Evolutionary conservation across 441 rosid genomes (phyloP).

Genomic region (Populus trichocarpa): DNA sequence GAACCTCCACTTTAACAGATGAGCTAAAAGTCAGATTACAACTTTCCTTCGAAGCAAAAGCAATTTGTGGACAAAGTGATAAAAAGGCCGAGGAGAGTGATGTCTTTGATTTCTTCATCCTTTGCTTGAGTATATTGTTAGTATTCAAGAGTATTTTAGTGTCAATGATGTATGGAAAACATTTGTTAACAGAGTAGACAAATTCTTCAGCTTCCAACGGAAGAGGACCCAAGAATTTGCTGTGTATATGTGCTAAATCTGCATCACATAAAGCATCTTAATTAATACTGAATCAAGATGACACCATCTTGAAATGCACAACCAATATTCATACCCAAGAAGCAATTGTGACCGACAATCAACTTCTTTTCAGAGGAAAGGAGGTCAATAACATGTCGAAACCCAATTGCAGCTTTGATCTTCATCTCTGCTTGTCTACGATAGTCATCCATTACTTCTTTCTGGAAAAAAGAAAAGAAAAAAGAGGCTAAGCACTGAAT

Average conservation of each 20-base stretch:
- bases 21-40: constrained; percentile 26
- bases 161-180: constrained; percentile 72
- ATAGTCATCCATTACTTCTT: constrained; percentile 60
- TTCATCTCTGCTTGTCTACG: constrained; percentile 45
- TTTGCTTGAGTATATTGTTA: constrained; percentile 37
- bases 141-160: constrained; percentile 83
- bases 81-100: constrained; percentile 76
- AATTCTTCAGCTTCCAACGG: constrained; percentile 71
- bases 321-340: constrained; percentile 57
- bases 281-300: constrained; percentile 12
- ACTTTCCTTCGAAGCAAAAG: constrained; percentile 34
- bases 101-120: constrained; percentile 67
- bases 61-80: constrained; percentile 63
- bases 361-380: constrained; percentile 77
- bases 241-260: constrained; percentile 87
- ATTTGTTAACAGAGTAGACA: constrained; percentile 47
- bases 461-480: constrained; percentile 31
- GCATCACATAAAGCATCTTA: constrained; percentile 26
- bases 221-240: constrained; percentile 78
- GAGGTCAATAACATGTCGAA: constrained; percentile 85
- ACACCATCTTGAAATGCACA: constrained; percentile 13
- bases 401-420: constrained; percentile 67
- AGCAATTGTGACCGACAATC: constrained; percentile 91
- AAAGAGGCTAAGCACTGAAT: neutral
- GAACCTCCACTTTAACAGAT: constrained; percentile 66